phyloP scores from a whole-genome alignment of 106 monocot species.

The Cymbidium sinense region DNA sequence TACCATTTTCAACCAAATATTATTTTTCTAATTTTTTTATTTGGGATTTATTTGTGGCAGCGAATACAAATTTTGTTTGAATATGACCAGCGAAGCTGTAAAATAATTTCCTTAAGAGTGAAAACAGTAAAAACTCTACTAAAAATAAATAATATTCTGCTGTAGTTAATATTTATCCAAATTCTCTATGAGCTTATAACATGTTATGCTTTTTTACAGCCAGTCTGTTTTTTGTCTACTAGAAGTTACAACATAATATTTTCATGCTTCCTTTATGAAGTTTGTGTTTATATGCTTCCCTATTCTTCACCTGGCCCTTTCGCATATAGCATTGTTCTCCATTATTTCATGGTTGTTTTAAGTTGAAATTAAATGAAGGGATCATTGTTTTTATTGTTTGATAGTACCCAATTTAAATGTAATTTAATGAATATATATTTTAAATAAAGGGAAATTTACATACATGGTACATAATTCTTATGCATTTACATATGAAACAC shows the following conservation, averaged over 20 bases:
- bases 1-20: background rate
- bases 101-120: background rate
- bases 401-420: too few species aligned
- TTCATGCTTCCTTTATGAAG: background rate
- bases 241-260: background rate
- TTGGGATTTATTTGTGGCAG: background rate
- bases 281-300: background rate
- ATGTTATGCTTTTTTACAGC: background rate
- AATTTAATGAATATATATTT: too few species aligned
- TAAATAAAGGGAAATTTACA: too few species aligned
- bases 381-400: too few species aligned
- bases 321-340: background rate
- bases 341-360: background rate
- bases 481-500: too few species aligned
- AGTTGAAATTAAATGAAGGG: background rate
- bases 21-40: background rate
- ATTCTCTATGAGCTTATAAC: background rate
- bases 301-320: background rate
- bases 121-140: background rate
- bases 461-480: too few species aligned
- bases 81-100: background rate
- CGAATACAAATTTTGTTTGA: background rate
- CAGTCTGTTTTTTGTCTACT: background rate
- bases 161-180: background rate
- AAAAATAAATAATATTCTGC: background rate